Conservation (phyloP, 331 rosid species). For the Prunus yedoensis region DNA sequence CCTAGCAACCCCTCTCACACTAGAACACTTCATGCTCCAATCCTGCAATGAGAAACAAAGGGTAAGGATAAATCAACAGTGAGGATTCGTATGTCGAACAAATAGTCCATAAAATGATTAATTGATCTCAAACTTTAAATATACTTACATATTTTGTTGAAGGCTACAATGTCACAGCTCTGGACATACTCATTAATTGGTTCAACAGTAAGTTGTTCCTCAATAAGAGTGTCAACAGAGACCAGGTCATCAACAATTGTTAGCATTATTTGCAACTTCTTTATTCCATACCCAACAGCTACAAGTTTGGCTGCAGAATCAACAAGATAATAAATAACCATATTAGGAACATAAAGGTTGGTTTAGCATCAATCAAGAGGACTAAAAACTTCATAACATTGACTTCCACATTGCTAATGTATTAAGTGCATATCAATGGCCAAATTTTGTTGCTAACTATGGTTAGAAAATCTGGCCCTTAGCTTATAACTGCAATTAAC, state of each 20-base stretch:
- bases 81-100: too few relatives aligned
- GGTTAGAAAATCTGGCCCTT: too few relatives aligned
- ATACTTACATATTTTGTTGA: slow-evolving; percentile 88
- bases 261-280: slow-evolving; percentile 83
- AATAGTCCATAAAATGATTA: not conserved
- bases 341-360: not conserved
- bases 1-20: not conserved
- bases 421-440: too few relatives aligned
- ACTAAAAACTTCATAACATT: not conserved
- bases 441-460: too few relatives aligned
- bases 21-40: not conserved
- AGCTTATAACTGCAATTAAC: not conserved
- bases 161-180: slow-evolving; percentile 96
- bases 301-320: slow-evolving; percentile 69
- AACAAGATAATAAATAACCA: not conserved
- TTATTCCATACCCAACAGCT: slow-evolving; percentile 91
- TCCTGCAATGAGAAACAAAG: slow-evolving; percentile 18
- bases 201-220: slow-evolving; percentile 61
- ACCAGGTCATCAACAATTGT: slow-evolving; percentile 89
- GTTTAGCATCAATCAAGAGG: not conserved
- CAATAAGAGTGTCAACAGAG: slow-evolving; percentile 77
- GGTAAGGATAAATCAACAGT: not conserved
- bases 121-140: not conserved
- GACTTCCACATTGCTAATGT: too few relatives aligned
- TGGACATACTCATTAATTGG: slow-evolving; percentile 90